Conservation (phyloP, 805 yeast genomes). For the Wickerhamomyces xylosicus region DNA sequence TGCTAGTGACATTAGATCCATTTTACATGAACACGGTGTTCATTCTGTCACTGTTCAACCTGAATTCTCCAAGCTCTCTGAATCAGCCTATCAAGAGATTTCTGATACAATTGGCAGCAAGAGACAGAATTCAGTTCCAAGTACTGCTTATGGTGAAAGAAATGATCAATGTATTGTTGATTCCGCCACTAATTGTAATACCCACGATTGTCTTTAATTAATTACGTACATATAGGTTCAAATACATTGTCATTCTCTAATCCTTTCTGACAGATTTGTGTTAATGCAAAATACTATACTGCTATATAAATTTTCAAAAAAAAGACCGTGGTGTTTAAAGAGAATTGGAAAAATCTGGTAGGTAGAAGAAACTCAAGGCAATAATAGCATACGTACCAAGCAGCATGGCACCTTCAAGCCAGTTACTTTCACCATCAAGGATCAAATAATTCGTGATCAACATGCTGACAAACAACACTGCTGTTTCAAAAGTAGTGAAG, state of each 20-base stretch:
- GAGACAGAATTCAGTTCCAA: conserved; percentile 6
- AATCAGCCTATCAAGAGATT: conserved; percentile 23
- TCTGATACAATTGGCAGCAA: conserved; percentile 17
- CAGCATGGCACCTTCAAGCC: conserved; percentile 95
- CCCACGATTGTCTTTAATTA: conserved; percentile 29
- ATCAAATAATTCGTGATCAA: conserved; percentile 80
- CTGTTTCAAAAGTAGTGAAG: conserved; percentile 90
- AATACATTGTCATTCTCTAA: background rate
- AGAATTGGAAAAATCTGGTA: conserved; percentile 47
- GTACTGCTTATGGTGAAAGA: conserved; percentile 24
- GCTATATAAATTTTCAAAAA: too few relatives aligned
- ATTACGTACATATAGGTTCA: background rate
- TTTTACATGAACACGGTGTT: conserved; percentile 75
- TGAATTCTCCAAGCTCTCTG: conserved; percentile 48
- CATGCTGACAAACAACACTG: conserved; percentile 81
- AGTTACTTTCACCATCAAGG: conserved; percentile 89
- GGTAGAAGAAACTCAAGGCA: conserved; percentile 82
- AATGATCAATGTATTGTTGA: conserved; percentile 37
- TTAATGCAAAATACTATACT: too few relatives aligned
- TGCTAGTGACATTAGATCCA: conserved; percentile 66
- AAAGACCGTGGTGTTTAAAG: background rate
- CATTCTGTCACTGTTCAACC: conserved; percentile 96
- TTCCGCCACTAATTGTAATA: conserved; percentile 40
- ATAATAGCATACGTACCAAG: conserved; percentile 78
- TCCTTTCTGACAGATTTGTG: too few relatives aligned